Base-by-base conservation (phyloP, 148 eudicot species). In the Dianthus caryophyllus region DNA sequence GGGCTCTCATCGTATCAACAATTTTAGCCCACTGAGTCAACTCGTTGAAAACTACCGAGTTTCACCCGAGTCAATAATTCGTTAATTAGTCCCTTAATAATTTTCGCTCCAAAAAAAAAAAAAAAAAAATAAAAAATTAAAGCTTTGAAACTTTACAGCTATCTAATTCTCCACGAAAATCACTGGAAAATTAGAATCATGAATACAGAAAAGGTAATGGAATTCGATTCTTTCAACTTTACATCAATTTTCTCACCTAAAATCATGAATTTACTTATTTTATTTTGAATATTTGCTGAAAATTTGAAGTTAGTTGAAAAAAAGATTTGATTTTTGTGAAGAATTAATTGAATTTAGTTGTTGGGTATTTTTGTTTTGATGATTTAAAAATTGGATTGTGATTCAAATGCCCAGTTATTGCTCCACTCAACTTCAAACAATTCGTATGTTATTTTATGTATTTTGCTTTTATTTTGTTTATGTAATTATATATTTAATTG, bases 401-500 rank as follows among this genome's bases (percentile, higher is more conserved):
- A 66, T 47, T 22, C 43, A 49, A 66, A 75, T 58, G 80, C 69
- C 68, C 22, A 74, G 75, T 73, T 52, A 74, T 71, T 47, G 74
- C 67, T 57, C 68, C 29, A 61, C 49, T 54, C 46, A 67, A 29
- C 49, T 81, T 36, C 84, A 26, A 51, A 65, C 54, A 49, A 74
- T 87, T 76, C 73, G 87, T 83, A 83, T 76, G 89, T 76, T 27
- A 1, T 59, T 61, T 10, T 18, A 10, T 48, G 9, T 15, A 4
- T 16, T 18, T 16, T 14, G 1, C 14, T 18, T 49, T 64, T 58
- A 8, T 36, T 47, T 33, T 33, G 3, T 33, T 2, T 33, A 33
- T 2, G 7, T 2, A 33, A 33, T 33, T 18, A 44, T 26, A 20
- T 36, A 61, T 53, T 49, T 57, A 52, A 16, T 64, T 71, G 24